A percentile compares a stretch with the other conserved stretches of the same genome.
Evolutionary conservation across 2,329 filamentous ascomycete genomes (phyloP).

Genomic region (Apiospora malaysiana): DNA sequence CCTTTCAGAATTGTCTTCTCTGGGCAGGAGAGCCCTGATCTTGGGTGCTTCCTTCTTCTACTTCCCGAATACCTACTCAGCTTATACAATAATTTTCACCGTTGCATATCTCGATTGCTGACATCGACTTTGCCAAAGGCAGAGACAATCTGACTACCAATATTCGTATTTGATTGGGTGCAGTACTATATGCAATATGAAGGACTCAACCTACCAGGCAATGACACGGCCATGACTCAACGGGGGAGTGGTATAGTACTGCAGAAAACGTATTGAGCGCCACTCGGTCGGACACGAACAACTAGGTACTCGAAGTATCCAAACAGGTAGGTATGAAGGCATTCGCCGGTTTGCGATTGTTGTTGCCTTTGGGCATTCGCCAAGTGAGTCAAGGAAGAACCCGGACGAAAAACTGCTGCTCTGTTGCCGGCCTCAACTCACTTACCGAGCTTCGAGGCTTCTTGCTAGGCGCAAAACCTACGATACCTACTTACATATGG

Average conservation of each 20-base stretch:
- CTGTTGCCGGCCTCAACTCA: background rate
- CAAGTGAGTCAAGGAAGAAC: background rate
- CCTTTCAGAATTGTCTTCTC: background rate
- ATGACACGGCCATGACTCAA: background rate
- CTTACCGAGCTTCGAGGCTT: background rate
- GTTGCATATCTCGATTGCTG: background rate
- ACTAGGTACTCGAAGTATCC: too few relatives aligned
- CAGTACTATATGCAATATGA: background rate
- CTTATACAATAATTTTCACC: too few relatives aligned
- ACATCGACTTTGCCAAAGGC: background rate
- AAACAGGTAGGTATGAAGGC: background rate
- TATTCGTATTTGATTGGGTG: background rate
- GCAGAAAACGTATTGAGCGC: too few relatives aligned
- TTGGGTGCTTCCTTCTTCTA: background rate
- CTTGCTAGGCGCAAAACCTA: conserved; percentile 10
- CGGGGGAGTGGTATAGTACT: background rate
- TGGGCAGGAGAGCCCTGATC: background rate
- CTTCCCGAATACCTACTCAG: too few relatives aligned
- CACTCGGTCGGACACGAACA: background rate
- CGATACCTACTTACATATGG: background rate
- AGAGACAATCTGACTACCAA: background rate
- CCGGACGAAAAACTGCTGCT: too few relatives aligned
- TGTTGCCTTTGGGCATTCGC: background rate
- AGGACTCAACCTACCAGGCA: background rate
- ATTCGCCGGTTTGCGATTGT: background rate